Evolutionary conservation across 2,329 filamentous ascomycete species (phyloP), one percentile per base, ranked within the genome.

Genomic region (Cercospora janseana): DNA sequence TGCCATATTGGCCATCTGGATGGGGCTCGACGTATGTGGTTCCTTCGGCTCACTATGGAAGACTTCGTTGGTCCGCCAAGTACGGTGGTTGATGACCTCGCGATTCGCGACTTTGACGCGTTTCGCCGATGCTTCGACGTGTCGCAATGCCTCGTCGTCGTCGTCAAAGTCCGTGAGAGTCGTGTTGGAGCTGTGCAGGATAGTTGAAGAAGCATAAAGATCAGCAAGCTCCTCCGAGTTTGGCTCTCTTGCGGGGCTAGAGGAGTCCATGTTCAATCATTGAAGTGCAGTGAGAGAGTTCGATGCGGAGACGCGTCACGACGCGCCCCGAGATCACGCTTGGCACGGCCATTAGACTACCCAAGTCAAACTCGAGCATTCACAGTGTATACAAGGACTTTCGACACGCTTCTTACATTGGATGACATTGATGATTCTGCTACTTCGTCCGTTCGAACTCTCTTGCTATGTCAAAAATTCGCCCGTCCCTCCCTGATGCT

Each of bases 1-100:
- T 5, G 83, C 84, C 29, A 79, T 73, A 28, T 77, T 73, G 20
- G 80, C 70, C 81, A 86, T 86, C 47, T 77, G 79, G 75, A 75
- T 63, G n/a, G 77, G 80, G 29, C 73, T 72, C 21, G 74, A 76
- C 1, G 71, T 73, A 41, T 46, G 54, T 50, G 48, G 58, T 55
- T 50, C 61, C 9, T 21, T 40, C 9, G 59, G 54, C 21, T 79
- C 77, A 55, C 75, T 79, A 51, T 69, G 66, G 57, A 79, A 79
- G 12, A 69, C 66, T 29, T 78, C 75, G 28, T 58, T 58, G 7
- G 71, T 55, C 35, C 70, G 70, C 72, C 75, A 79, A 49, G 69
- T 70, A 47, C 77, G 67, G 58, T 80, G 73, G 47, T 77, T 75
- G 44, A 80, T 78, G 4, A 75, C 64, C 23, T 74, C 69, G 32